Evolutionary conservation across 2,329 filamentous ascomycete genomes (phyloP).

Genomic region (Pleomassaria siparia): DNA sequence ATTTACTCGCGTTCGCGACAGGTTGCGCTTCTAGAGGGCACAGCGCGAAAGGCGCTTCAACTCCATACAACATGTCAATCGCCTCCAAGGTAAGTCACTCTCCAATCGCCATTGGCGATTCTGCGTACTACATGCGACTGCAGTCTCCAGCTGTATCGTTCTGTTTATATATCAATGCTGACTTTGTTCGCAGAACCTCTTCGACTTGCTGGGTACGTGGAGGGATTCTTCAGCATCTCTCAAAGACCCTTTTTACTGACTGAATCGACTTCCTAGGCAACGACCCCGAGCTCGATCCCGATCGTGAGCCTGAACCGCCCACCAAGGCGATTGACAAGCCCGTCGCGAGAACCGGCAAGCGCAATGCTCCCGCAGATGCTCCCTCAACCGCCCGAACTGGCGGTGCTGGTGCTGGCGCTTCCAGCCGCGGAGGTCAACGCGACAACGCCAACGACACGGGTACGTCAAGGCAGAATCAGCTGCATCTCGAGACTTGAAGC

Average conservation of each 20-base stretch:
- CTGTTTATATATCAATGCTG: constrained; percentile 30
- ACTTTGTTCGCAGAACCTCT: constrained; percentile 74
- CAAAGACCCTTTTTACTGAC: constrained; percentile 17
- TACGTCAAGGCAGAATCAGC: constrained; percentile 53
- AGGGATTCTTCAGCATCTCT: constrained; percentile 7
- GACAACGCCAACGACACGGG: constrained; percentile 82
- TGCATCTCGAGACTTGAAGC: constrained; percentile 2
- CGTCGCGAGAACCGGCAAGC: constrained; percentile 75
- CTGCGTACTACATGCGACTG: neutral
- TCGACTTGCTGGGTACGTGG: constrained; percentile 90
- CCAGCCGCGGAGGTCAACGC: constrained; percentile 40
- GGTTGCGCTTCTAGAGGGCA: constrained; percentile 47
- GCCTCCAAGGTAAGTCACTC: constrained; percentile 46
- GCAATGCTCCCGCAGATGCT: constrained; percentile 77
- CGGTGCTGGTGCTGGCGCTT: constrained; percentile 23
- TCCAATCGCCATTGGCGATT: neutral
- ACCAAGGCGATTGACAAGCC: constrained; percentile 89
- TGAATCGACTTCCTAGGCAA: constrained; percentile 58
- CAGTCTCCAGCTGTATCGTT: neutral
- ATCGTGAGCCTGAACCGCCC: constrained; percentile 74
- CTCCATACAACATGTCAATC: constrained; percentile 42
- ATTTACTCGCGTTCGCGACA: constrained; percentile 31
- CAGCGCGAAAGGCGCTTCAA: constrained; percentile 50
- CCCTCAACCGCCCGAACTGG: constrained; percentile 47
- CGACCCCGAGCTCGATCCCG: constrained; percentile 70